Evolutionary conservation across 1,139 yeast genomes (phyloP), one percentile per base, ranked within the genome.

Genomic region (Candida sojae): DNA sequence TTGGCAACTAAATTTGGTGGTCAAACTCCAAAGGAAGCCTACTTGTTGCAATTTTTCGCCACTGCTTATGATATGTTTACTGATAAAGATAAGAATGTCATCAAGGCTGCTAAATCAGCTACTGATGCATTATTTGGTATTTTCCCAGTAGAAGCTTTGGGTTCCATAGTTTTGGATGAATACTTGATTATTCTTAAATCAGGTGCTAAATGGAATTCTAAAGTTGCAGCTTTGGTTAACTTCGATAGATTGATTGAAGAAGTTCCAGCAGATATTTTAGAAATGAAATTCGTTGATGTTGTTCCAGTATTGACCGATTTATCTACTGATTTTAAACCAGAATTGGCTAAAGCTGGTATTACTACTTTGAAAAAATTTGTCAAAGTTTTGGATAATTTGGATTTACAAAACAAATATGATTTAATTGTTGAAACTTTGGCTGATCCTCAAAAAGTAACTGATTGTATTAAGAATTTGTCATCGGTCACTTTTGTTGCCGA

Each of bases 401-500:
- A 93, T 73, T 81, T 93, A 61, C 83, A 85, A 49, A 91, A 93
- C 59, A 88, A 96, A 66, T 86, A 83, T 64, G 93, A 90, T 55
- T 73, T 90, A 53, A 90, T 93, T 64, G 88, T 89, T 44, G 88
- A 86, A 53, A 93, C 98, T 45, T 79, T 93, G 66, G 90, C 96
- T 44, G 88, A 93, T 63, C 98, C 98, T 42, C 79, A 78, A 56
- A 88, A 87, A 64, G 96, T 92, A 45, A 88, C 97, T 49, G 87
- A 84, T 51, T 91, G 97, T 69, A 89, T 93, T 68, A 89, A 88
- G 69, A 83, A 92, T 45, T 79, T 93, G 54, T 87, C 97, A 2
- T 88, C 96, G 43, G 98, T 93, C 47, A 93, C 99, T 0, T 93
- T 93, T 67, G 99, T 93, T 45, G 97, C 99, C 43, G 99, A 93